Percentiles rank a stretch among this genome's conserved stretches.
Evolutionary conservation across 805 yeast species (phyloP).

Genomic region (Lipomyces yamadae): DNA sequence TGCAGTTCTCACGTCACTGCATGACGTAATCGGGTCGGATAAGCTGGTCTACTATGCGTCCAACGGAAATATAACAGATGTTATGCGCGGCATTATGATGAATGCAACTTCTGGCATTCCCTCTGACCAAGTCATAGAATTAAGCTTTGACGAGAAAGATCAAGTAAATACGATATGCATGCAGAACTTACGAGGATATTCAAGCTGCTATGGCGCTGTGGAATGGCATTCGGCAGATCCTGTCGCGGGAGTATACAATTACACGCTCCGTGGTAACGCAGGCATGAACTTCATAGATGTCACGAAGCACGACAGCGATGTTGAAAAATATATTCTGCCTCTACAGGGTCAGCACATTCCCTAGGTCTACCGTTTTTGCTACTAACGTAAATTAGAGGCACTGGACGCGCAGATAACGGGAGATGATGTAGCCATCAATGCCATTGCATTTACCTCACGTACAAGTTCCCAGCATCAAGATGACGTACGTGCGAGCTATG

Average conservation of each 20-base stretch:
- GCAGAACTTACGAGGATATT: slow-evolving; percentile 42
- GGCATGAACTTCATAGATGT: slow-evolving; percentile 41
- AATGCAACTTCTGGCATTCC: slow-evolving; percentile 42
- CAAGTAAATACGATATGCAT: slow-evolving; percentile 34
- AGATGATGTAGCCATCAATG: slow-evolving; percentile 21
- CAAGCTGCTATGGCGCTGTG: slow-evolving; percentile 44
- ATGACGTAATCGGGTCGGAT: slow-evolving; percentile 37
- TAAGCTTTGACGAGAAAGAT: slow-evolving; percentile 15
- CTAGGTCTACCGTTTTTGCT: background rate
- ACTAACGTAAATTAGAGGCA: slow-evolving; percentile 36
- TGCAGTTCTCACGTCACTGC: slow-evolving; percentile 32
- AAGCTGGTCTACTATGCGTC: slow-evolving; percentile 37
- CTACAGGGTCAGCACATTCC: slow-evolving; percentile 33
- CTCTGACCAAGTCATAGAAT: slow-evolving; percentile 33
- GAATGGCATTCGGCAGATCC: slow-evolving; percentile 43
- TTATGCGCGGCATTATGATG: slow-evolving; percentile 39
- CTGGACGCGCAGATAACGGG: slow-evolving; percentile 34
- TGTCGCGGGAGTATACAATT: slow-evolving; percentile 40
- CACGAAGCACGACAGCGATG: slow-evolving; percentile 35
- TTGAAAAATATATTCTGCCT: slow-evolving; percentile 42
- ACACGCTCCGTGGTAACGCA: slow-evolving; percentile 44
- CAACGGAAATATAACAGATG: slow-evolving; percentile 26
- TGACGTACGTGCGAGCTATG: slow-evolving; percentile 37
- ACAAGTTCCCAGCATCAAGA: slow-evolving; percentile 33
- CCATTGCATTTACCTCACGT: slow-evolving; percentile 41